These are phyloP conservation scores for Raddia guianensis DNA, from an alignment of 176 grass and related monocot genomes.

Conservation along the genomic window DNA sequence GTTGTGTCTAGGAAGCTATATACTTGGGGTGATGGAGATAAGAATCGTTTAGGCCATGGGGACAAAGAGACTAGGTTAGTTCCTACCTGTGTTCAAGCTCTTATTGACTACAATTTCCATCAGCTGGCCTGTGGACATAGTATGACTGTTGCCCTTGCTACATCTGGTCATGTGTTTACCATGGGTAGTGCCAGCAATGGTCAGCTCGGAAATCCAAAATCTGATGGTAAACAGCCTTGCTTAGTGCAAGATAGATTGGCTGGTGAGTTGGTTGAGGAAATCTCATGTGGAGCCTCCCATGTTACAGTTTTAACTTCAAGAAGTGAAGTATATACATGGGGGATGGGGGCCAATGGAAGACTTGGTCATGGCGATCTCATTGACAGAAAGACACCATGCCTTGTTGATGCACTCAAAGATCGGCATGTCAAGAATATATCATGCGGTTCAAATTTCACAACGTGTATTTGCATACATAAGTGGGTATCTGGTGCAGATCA, in stretches of 20 bases:
- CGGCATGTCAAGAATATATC: slow-evolving; percentile 94
- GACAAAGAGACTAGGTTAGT: slow-evolving; percentile 71
- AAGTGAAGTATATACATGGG: slow-evolving; percentile 95
- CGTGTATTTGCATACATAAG: slow-evolving; percentile 98
- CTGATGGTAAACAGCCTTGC: slow-evolving; percentile 74
- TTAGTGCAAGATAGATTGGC: slow-evolving; percentile 67
- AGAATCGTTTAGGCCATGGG: slow-evolving; percentile 80
- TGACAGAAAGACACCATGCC: slow-evolving; percentile 72
- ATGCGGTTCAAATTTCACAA: slow-evolving; percentile 92
- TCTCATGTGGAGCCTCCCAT: slow-evolving; percentile 61
- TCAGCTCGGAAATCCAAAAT: slow-evolving; percentile 77
- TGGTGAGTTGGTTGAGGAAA: slow-evolving; percentile 80
- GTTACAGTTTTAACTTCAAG: slow-evolving; percentile 78
- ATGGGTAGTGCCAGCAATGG: slow-evolving; percentile 81
- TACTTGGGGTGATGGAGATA: slow-evolving; percentile 97
- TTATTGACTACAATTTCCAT: slow-evolving; percentile 84
- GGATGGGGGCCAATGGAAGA: slow-evolving; percentile 86
- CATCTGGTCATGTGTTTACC: slow-evolving; percentile 87
- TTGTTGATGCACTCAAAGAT: slow-evolving; percentile 82
- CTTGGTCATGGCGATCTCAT: slow-evolving; percentile 81
- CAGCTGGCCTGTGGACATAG: slow-evolving; percentile 85
- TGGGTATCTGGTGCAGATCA: slow-evolving; percentile 92
- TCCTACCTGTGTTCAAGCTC: slow-evolving; percentile 72
- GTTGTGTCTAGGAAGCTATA: slow-evolving; percentile 72
- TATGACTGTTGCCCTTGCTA: slow-evolving; percentile 82